Percentiles rank a stretch among this genome's conserved stretches.
Evolutionary conservation across 2,329 filamentous ascomycete genomes (phyloP).

Genomic region (Lachnellula suecica): DNA sequence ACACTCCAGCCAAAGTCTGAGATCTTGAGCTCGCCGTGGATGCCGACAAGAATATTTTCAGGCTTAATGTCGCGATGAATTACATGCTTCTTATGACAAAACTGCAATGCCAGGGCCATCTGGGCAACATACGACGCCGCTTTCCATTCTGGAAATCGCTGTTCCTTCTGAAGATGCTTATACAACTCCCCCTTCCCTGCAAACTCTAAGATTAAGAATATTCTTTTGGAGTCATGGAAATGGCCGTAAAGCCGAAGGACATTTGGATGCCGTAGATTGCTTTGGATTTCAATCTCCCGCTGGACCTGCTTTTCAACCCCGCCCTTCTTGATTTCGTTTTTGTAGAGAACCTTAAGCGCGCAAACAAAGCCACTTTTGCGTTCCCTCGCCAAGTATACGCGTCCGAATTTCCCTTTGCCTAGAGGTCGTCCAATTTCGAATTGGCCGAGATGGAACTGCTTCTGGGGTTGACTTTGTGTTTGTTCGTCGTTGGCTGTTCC

Average conservation of each 20-base stretch:
- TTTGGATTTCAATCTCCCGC: slow-evolving; percentile 70
- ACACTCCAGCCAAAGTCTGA: slow-evolving; percentile 70
- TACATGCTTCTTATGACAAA: slow-evolving; percentile 90
- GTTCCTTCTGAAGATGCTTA: slow-evolving; percentile 65
- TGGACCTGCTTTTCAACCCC: slow-evolving; percentile 69
- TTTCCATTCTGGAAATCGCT: slow-evolving; percentile 66
- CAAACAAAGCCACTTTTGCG: slow-evolving; percentile 65
- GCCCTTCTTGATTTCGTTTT: slow-evolving; percentile 63
- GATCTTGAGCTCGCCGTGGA: slow-evolving; percentile 95
- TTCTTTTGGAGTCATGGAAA: slow-evolving; percentile 68
- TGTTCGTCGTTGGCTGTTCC: too few relatives aligned
- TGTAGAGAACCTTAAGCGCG: slow-evolving; percentile 68
- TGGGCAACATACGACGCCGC: slow-evolving; percentile 72
- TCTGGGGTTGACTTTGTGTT: slow-evolving; percentile 51
- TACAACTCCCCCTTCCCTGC: slow-evolving; percentile 69
- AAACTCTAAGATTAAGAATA: slow-evolving; percentile 70
- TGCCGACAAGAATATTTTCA: slow-evolving; percentile 89
- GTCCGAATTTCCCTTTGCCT: slow-evolving; percentile 69
- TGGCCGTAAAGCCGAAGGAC: slow-evolving; percentile 66
- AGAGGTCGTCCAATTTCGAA: slow-evolving; percentile 63
- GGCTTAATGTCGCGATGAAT: slow-evolving; percentile 96
- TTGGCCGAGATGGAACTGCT: slow-evolving; percentile 69
- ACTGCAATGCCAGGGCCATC: slow-evolving; percentile 75
- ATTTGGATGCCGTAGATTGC: slow-evolving; percentile 67
- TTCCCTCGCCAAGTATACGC: slow-evolving; percentile 68